Conservation (phyloP, 2,329 filamentous ascomycete species). For the Colletotrichum sp. region DNA sequence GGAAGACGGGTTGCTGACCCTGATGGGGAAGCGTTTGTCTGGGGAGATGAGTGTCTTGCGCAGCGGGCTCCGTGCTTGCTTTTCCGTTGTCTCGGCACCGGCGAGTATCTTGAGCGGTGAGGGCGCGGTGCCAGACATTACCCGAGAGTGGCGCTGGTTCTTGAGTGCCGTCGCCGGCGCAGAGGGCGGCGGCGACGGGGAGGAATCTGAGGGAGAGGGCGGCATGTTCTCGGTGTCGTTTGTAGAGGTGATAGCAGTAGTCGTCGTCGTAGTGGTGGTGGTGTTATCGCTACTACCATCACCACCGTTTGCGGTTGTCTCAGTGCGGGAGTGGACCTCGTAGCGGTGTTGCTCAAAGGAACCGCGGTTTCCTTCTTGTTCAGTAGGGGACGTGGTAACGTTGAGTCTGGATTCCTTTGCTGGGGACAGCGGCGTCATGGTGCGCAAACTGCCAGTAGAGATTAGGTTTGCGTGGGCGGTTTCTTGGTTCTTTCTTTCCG, state of each 20-base stretch:
- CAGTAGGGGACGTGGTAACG: conserved; percentile 25
- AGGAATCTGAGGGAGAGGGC: conserved; percentile 40
- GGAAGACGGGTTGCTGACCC: conserved; percentile 44
- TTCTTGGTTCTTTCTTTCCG: not conserved
- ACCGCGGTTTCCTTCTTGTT: conserved; percentile 28
- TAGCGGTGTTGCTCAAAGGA: conserved; percentile 32
- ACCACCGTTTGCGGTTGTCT: conserved; percentile 20
- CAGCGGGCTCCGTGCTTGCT: conserved; percentile 39
- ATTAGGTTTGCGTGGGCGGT: not conserved
- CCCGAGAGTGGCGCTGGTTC: conserved; percentile 53
- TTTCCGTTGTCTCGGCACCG: conserved; percentile 30
- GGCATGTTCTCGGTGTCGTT: conserved; percentile 49
- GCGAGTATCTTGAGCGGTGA: conserved; percentile 63
- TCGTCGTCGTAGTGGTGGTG: conserved; percentile 17
- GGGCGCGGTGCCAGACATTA: conserved; percentile 61
- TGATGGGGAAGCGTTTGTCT: conserved; percentile 64
- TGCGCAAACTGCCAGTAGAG: conserved; percentile 9
- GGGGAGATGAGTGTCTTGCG: conserved; percentile 42
- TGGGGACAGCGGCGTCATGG: conserved; percentile 46
- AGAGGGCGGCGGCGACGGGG: conserved; percentile 12
- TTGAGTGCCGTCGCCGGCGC: conserved; percentile 11
- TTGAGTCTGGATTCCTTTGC: conserved; percentile 38
- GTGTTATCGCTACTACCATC: conserved; percentile 20
- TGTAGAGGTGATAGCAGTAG: conserved; percentile 24
- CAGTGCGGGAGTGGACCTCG: conserved; percentile 35